Evolutionary conservation across 169 alveolate species (phyloP).

Genomic region (Eimeria tenella): DNA sequence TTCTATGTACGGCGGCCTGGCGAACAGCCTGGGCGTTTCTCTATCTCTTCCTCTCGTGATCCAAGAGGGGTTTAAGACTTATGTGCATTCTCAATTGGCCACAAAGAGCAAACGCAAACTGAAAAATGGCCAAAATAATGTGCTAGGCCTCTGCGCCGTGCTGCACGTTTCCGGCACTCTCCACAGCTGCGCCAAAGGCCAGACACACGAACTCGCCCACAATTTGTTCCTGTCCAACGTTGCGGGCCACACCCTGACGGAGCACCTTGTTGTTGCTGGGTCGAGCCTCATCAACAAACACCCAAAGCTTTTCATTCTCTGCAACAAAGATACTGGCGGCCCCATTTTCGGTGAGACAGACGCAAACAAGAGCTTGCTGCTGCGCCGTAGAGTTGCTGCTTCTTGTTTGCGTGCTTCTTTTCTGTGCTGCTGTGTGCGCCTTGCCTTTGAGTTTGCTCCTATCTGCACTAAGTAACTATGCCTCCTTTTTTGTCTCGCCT

Average conservation of each 20-base stretch:
- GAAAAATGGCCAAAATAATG: not conserved
- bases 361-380: too few relatives aligned
- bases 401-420: too few relatives aligned
- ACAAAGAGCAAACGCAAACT: not conserved
- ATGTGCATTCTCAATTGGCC: not conserved
- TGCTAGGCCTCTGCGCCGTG: not conserved
- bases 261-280: not conserved
- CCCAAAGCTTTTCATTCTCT: not conserved
- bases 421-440: too few relatives aligned
- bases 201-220: not conserved
- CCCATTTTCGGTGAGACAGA: conserved; percentile 1
- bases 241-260: not conserved
- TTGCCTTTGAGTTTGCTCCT: too few relatives aligned
- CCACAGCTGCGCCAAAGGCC: not conserved
- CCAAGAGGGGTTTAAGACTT: not conserved
- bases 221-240: not conserved
- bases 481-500: too few relatives aligned
- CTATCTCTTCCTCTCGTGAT: not conserved
- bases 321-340: not conserved
- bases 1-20: not conserved
- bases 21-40: conserved; percentile 22
- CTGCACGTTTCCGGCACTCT: conserved; percentile 19
- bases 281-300: not conserved
- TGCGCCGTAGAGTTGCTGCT: too few relatives aligned
- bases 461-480: too few relatives aligned